Percentiles rank a stretch among this genome's conserved stretches.
phyloP scores from a whole-genome alignment of 2,329 filamentous ascomycete species.

The Coniella lustricola region DNA sequence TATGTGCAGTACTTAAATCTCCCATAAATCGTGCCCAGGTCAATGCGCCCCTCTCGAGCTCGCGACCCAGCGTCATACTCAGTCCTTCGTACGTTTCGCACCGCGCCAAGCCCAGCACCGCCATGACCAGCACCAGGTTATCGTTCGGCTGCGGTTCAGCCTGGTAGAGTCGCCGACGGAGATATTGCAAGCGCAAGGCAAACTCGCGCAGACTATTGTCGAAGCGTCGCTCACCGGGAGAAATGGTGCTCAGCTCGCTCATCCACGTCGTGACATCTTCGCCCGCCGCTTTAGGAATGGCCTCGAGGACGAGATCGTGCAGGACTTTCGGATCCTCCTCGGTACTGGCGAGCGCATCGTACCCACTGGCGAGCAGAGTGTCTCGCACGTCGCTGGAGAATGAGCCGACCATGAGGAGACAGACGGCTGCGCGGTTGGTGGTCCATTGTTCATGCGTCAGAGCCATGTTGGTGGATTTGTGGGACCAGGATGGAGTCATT shows the following conservation, averaged over 20 bases:
- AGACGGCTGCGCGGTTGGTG: constrained; percentile 11
- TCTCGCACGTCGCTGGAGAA: constrained; percentile 14
- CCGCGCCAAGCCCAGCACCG: constrained; percentile 11
- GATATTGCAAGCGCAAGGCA: constrained; percentile 10
- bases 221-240: constrained; percentile 12
- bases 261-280: constrained; percentile 12
- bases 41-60: constrained; percentile 14
- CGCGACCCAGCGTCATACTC: constrained; percentile 11
- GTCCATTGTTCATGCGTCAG: constrained; percentile 9
- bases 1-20: constrained; percentile 11
- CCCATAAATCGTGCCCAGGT: constrained; percentile 13
- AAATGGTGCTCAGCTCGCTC: constrained; percentile 11
- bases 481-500: neutral
- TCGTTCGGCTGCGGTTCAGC: constrained; percentile 16
- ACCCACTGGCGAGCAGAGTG: constrained; percentile 14
- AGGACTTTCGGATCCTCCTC: constrained; percentile 9
- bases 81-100: constrained; percentile 9
- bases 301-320: constrained; percentile 13
- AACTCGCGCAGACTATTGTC: constrained; percentile 11
- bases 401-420: constrained; percentile 14
- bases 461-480: neutral
- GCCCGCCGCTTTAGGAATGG: constrained; percentile 8
- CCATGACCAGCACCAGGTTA: constrained; percentile 16
- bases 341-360: constrained; percentile 4
- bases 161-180: constrained; percentile 11